These are phyloP conservation scores for Syzygium malaccense DNA, from an alignment of 441 rosid species.

Conservation along the genomic window DNA sequence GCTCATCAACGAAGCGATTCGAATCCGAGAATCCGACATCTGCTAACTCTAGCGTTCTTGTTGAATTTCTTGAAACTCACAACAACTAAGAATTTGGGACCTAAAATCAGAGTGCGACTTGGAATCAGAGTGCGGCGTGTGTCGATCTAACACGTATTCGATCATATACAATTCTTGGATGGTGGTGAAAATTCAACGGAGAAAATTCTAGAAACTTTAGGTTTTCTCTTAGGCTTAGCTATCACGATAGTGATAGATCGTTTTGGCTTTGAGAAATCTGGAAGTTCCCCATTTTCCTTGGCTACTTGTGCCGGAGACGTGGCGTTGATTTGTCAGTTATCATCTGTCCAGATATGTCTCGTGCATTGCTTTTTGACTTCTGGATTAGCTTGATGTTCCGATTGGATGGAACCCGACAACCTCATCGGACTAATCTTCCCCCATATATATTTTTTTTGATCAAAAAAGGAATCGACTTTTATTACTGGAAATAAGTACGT, in stretches of 20 bases:
- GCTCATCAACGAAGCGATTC: not conserved
- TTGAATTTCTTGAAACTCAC: not conserved
- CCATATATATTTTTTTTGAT: too few relatives aligned
- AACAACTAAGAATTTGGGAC: accelerated
- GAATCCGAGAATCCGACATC: not conserved
- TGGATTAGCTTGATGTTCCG: not conserved
- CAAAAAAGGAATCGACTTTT: too few relatives aligned
- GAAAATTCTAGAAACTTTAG: not conserved
- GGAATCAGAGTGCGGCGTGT: accelerated
- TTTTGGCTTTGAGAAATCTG: not conserved
- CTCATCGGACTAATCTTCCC: not conserved
- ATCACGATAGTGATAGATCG: not conserved
- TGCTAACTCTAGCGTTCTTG: accelerated
- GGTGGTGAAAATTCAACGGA: accelerated
- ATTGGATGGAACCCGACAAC: not conserved
- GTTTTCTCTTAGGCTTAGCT: not conserved
- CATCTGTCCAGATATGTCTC: not conserved
- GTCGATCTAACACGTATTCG: accelerated
- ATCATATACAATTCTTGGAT: not conserved
- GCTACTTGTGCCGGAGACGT: not conserved
- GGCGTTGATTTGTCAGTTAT: not conserved
- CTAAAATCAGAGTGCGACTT: accelerated
- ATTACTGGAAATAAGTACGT: too few relatives aligned
- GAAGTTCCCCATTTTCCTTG: not conserved
- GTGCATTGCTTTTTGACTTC: not conserved